Conservation (phyloP, 768 basidiomycete species). For the Boletus vinaceobasis region DNA sequence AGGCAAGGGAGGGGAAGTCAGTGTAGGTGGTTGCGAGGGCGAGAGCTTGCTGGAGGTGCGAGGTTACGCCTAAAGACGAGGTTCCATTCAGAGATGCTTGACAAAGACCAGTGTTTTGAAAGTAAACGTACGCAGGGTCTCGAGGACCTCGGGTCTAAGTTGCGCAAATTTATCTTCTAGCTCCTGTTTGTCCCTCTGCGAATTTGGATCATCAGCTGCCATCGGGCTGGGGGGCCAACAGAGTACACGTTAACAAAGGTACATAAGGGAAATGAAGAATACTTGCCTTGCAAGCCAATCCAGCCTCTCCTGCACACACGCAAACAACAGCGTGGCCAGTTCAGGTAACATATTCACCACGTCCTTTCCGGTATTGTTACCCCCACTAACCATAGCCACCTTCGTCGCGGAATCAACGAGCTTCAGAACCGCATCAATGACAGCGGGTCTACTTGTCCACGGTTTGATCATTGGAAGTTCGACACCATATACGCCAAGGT, state of each 20-base stretch:
- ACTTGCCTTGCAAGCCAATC: constrained; percentile 63
- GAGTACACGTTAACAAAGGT: neutral
- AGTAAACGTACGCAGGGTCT: constrained; percentile 67
- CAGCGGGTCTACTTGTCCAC: constrained; percentile 73
- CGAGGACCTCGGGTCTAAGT: constrained; percentile 73
- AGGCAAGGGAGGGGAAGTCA: constrained; percentile 83
- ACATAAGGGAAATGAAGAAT: neutral
- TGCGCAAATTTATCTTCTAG: constrained; percentile 66
- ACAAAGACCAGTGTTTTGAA: neutral
- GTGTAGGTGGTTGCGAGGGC: constrained; percentile 80
- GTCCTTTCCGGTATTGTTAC: constrained; percentile 28
- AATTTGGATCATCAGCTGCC: constrained; percentile 45
- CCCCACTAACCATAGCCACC: constrained; percentile 14
- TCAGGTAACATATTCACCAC: constrained; percentile 58
- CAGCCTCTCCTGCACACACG: constrained; percentile 63
- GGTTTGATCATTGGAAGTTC: constrained; percentile 65
- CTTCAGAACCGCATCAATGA: constrained; percentile 66
- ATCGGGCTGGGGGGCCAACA: constrained; percentile 35
- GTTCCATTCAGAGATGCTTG: neutral
- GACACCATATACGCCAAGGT: constrained; percentile 74
- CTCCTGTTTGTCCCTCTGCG: constrained; percentile 53
- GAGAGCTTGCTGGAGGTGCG: constrained; percentile 69
- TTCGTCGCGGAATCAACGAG: constrained; percentile 67
- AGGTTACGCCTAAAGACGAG: constrained; percentile 52
- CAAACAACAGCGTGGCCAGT: constrained; percentile 60